Base-by-base conservation (phyloP, 2,329 filamentous ascomycete species). In the Diaporthe sp. region DNA sequence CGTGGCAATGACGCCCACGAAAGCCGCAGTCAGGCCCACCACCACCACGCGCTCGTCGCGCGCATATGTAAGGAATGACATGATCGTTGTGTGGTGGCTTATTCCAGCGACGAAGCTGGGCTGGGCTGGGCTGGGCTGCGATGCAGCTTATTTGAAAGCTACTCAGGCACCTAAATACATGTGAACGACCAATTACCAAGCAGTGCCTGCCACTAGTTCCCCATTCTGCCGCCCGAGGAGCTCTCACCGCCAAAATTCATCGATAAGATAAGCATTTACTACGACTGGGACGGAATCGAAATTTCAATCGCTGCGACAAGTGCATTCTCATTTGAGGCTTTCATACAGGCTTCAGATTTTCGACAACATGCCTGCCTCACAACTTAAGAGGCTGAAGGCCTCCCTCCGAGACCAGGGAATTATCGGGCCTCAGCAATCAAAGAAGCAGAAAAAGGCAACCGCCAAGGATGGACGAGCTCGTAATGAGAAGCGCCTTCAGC, bases 371-470 rank as follows among this genome's bases (percentile, higher is more conserved):
- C 93, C 96, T 80, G 95, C 96, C 78, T 99, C 97, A 17, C 97
- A 99, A 87, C 90, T 99, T 75, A 99, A 98, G 86, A 94, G 96
- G 85, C 90, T 99, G 60, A 99, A 98, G 86, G 90, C 94, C 79
- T 98, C 96, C 13, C 90, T 99, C 63, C 91, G 92, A 77, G 95
- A 98, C 75, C 94, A 96, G 82, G 97, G 97, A 73, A 93, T 99
- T 71, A 92, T 96, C 57, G 95, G 96, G 1, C 95, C 95, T 8
- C 96, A 98, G 81, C 93, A 98, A 81, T 98, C 96, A 12, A 98
- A 98, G 82, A 98, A 98, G 86, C 94, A 98, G 83, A 95, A 94
- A 84, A 94, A 94, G 81, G 92, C 94, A 82, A 89, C 90, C 81
- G 91, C 89, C 72, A 92, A 92, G 83, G 92, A 92, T 84, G 90